Evolutionary conservation across 768 basidiomycete species (phyloP).

Genomic region (Hypholoma fasciculare): DNA sequence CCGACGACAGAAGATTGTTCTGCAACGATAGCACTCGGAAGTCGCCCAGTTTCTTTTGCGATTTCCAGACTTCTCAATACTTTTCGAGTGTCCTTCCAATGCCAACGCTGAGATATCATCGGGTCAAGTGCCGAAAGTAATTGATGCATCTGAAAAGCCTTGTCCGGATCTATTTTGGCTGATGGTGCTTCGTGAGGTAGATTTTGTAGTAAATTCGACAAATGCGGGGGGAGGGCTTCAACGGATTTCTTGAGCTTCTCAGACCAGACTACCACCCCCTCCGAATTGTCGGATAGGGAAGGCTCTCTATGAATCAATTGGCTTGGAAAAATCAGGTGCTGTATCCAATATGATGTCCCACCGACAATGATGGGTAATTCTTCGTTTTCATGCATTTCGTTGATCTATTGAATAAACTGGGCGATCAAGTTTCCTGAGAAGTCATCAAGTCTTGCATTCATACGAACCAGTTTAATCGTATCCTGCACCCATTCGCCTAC

Average conservation of each 20-base stretch:
- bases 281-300: background rate
- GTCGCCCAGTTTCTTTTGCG: conserved; percentile 66
- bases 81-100: conserved; percentile 94
- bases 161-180: conserved; percentile 50
- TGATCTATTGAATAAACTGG: conserved; percentile 51
- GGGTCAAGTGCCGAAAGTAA: conserved; percentile 74
- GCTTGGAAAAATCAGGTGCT: conserved; percentile 90
- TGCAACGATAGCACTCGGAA: conserved; percentile 65
- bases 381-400: conserved; percentile 61
- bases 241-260: conserved; percentile 41
- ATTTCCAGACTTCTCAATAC: conserved; percentile 79
- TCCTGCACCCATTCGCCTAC: conserved; percentile 89
- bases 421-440: background rate
- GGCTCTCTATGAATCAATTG: conserved; percentile 45
- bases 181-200: conserved; percentile 63
- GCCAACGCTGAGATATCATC: conserved; percentile 80
- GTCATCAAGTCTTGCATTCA: background rate
- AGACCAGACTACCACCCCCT: conserved; percentile 22
- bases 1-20: conserved; percentile 51
- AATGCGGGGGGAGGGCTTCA: conserved; percentile 42
- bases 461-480: conserved; percentile 70
- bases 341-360: conserved; percentile 97
- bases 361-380: conserved; percentile 90
- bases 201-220: conserved; percentile 49
- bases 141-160: conserved; percentile 62